phyloP scores from a whole-genome alignment of 352 stramenopile species.

The Phytophthora pinifolia region DNA sequence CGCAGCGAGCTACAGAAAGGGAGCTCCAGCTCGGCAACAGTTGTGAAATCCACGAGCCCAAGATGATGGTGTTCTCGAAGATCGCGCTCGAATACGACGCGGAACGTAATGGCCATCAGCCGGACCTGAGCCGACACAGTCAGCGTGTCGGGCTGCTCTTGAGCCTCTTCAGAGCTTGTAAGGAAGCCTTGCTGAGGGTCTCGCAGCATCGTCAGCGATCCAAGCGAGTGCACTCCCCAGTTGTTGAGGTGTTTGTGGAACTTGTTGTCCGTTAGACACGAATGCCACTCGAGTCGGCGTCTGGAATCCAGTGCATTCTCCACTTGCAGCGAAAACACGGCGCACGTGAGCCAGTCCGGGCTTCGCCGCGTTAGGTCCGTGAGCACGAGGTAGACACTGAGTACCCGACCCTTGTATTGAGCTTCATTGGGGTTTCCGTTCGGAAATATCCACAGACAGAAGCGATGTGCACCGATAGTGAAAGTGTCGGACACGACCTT shows the following conservation, averaged over 20 bases:
- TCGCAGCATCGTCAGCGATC: conserved; percentile 51
- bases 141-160: conserved; percentile 43
- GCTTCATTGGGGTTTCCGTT: conserved; percentile 79
- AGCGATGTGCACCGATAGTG: conserved; percentile 63
- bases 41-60: conserved; percentile 55
- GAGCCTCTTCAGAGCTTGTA: conserved; percentile 7
- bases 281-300: conserved; percentile 77
- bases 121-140: conserved; percentile 66
- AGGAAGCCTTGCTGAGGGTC: conserved; percentile 61
- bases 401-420: conserved; percentile 62
- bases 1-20: conserved; percentile 69
- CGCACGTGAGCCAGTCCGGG: conserved; percentile 72
- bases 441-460: conserved; percentile 81
- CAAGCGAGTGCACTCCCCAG: conserved; percentile 80
- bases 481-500: conserved; percentile 83
- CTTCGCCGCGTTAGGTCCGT: conserved; percentile 59
- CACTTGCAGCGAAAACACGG: conserved; percentile 73
- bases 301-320: conserved; percentile 44
- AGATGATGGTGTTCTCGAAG: conserved; percentile 51
- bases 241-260: conserved; percentile 77
- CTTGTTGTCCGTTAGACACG: conserved; percentile 81
- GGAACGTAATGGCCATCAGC: conserved; percentile 81
- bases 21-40: conserved; percentile 49
- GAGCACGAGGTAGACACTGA: conserved; percentile 83
- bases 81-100: conserved; percentile 61